These are phyloP conservation scores for Metarhizium humberi DNA, from an alignment of 2,329 filamentous ascomycete species.

Conservation along the genomic window DNA sequence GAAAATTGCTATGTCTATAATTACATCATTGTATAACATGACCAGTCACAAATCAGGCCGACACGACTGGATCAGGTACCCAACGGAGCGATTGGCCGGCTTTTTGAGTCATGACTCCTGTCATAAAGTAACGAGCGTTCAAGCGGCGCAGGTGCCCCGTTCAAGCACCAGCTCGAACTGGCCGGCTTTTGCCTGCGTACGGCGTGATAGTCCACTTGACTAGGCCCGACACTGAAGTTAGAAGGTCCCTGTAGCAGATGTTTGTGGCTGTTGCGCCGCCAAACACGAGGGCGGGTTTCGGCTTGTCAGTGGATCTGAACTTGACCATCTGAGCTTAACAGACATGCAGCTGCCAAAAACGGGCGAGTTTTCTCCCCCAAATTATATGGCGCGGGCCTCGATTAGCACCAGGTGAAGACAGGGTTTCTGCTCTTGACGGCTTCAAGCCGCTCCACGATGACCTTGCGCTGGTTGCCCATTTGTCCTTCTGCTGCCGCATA, in stretches of 20 bases:
- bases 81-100: not conserved
- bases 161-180: not conserved
- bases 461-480: conserved; percentile 83
- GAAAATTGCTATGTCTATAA: not conserved
- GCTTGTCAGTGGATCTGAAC: not conserved
- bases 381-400: not conserved
- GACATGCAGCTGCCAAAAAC: not conserved
- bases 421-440: conserved; percentile 92
- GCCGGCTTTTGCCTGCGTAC: not conserved
- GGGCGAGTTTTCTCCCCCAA: not conserved
- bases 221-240: not conserved
- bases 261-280: not conserved
- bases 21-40: conserved; percentile 13
- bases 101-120: not conserved
- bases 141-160: not conserved
- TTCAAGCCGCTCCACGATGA: conserved; percentile 93
- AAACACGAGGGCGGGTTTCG: not conserved
- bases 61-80: not conserved
- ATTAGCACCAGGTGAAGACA: conserved; percentile 91
- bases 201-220: not conserved
- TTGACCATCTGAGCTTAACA: not conserved
- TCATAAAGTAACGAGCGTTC: not conserved
- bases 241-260: not conserved
- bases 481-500: conserved; percentile 91
- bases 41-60: conserved; percentile 8